Base-by-base conservation (phyloP, 495 filamentous ascomycete genomes). In the Penicillium bovifimosum region DNA sequence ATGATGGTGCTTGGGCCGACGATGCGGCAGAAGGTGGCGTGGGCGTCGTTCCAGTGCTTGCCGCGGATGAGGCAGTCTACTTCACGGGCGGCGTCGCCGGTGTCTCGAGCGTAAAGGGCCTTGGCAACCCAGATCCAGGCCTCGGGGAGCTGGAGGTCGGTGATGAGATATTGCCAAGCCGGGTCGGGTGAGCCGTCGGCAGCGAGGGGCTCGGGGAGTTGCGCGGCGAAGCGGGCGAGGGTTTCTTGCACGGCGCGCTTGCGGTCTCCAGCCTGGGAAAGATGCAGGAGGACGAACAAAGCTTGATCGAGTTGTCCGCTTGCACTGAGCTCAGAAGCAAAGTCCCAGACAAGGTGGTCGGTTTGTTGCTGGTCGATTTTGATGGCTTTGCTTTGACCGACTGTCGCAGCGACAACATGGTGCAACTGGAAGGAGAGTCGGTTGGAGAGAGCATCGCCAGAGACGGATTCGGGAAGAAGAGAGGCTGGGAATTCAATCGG, bases 121-220 rank as follows among this genome's bases (percentile, higher is more conserved):
- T 90, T 90, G 26, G 92, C 88, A 47, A 89, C 82, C 82, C 85
- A 91, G 55, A 97, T 78, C 90, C 90, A 95, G 20, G 73, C 59
- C 32, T 75, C 76, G 4, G 90, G 87, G 44, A 97, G 76, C 47
- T 83, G 75, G 41, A 87, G 79, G 5, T 79, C 77, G 28, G 74
- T 59, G 5, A 76, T 73, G 0, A 95, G 76, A 18, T 77, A 78
- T 13, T 67, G 69, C 71, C 85, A 90, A 9, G 47, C 61, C 1
- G 61, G 40, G 52, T 69, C 54, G 33, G 70, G 65, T 7, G 72
- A 56, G 34, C 75, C 75, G 31, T 82, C 80, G 2, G 71, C 73
- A 32, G 80, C 77, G 24, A 85, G 75, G 54, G 89, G 84, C 27
- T 72, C 64, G 16, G 76, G 73, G 9, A 80, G 69, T 14, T 58